Conservation (phyloP, 2,329 filamentous ascomycete species). For the Talaromyces sp. region DNA sequence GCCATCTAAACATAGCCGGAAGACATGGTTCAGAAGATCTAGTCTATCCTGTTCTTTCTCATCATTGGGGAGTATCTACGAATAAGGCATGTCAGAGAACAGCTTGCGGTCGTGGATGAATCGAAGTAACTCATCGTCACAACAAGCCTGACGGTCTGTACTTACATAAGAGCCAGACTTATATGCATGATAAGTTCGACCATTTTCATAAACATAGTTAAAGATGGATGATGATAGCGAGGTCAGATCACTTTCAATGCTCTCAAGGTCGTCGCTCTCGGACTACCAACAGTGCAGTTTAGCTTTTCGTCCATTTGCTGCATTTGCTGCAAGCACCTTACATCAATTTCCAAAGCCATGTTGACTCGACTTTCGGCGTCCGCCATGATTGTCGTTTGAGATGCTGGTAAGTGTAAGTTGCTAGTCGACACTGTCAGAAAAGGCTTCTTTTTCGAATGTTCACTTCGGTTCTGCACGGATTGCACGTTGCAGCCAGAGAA, state of each 20-base stretch:
- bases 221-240: constrained; percentile 23
- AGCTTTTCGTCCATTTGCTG: background rate
- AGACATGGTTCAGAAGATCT: constrained; percentile 30
- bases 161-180: constrained; percentile 17
- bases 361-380: background rate
- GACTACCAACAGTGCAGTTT: background rate
- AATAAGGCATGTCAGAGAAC: background rate
- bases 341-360: constrained; percentile 13
- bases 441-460: background rate
- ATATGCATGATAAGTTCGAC: constrained; percentile 34
- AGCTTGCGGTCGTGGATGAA: background rate
- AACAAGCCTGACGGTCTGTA: background rate
- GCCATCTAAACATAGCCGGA: constrained; percentile 49
- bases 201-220: constrained; percentile 30
- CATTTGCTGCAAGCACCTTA: background rate
- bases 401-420: background rate
- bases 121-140: background rate
- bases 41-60: constrained; percentile 23
- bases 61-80: constrained; percentile 24
- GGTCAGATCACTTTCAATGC: constrained; percentile 22
- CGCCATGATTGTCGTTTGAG: background rate
- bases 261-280: constrained; percentile 17
- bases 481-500: background rate
- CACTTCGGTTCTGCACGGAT: background rate
- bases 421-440: background rate